Evolutionary conservation across 2,329 filamentous ascomycete genomes (phyloP).

Genomic region (Venturia carpophila): DNA sequence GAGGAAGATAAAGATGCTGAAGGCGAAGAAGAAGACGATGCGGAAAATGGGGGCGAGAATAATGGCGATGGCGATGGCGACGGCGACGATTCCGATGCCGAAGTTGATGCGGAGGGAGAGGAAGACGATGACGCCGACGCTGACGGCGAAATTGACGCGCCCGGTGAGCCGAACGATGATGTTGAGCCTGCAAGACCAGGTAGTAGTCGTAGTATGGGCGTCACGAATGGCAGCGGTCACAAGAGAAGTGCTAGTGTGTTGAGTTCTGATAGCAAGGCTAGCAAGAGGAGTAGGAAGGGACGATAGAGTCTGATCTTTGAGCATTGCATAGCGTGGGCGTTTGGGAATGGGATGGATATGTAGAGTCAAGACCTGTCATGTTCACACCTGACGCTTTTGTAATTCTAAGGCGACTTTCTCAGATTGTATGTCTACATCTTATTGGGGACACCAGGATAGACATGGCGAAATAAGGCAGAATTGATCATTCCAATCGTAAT

Average conservation of each 20-base stretch:
- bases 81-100: constrained; percentile 21
- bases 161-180: constrained; percentile 21
- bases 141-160: constrained; percentile 18
- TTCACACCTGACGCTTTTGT: background rate
- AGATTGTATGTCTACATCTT: too few relatives aligned
- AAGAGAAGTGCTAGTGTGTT: constrained; percentile 81
- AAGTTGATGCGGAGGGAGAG: constrained; percentile 22
- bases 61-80: constrained; percentile 23
- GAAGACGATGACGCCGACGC: constrained; percentile 24
- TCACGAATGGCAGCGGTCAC: constrained; percentile 33
- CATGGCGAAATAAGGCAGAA: too few relatives aligned
- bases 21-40: constrained; percentile 26
- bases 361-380: background rate
- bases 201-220: constrained; percentile 16
- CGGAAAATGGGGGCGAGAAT: constrained; percentile 20
- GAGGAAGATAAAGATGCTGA: constrained; percentile 20
- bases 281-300: constrained; percentile 12
- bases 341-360: background rate
- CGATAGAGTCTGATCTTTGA: background rate
- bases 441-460: too few relatives aligned
- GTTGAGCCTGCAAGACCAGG: constrained; percentile 21
- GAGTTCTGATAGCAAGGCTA: constrained; percentile 42
- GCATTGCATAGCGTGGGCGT: constrained; percentile 3
- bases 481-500: too few relatives aligned
- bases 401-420: background rate